These are phyloP conservation scores for Phytophthora vignae DNA, from an alignment of 352 stramenopile species.

Conservation along the genomic window DNA sequence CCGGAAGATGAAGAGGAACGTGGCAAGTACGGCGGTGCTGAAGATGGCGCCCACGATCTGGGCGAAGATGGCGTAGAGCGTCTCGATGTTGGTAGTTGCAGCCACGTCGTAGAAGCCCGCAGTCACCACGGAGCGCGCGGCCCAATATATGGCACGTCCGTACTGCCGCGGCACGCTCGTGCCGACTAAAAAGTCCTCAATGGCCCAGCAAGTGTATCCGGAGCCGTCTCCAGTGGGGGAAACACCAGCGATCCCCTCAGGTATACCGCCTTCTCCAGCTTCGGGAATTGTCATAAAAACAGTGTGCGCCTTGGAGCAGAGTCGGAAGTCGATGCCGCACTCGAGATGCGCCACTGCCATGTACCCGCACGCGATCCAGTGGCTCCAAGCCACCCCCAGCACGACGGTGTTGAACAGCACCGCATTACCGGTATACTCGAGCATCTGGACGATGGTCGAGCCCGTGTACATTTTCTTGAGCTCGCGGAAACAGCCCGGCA, in stretches of 20 bases:
- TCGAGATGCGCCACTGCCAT: slow-evolving; percentile 73
- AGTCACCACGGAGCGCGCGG: slow-evolving; percentile 60
- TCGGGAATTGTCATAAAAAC: slow-evolving; percentile 23
- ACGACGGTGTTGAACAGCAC: slow-evolving; percentile 60
- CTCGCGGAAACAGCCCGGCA: slow-evolving; percentile 51
- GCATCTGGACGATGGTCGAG: slow-evolving; percentile 49
- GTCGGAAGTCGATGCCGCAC: slow-evolving; percentile 65
- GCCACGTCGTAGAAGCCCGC: slow-evolving; percentile 72
- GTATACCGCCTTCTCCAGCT: slow-evolving; percentile 13
- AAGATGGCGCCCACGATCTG: slow-evolving; percentile 76
- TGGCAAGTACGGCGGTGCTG: slow-evolving; percentile 72
- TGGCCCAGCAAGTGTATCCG: slow-evolving; percentile 69
- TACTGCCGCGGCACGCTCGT: slow-evolving; percentile 59
- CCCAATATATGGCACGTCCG: slow-evolving; percentile 65
- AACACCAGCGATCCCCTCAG: slow-evolving; percentile 28
- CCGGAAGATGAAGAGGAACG: slow-evolving; percentile 77
- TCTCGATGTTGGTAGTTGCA: slow-evolving; percentile 62
- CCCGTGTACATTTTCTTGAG: slow-evolving; percentile 57
- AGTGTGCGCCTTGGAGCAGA: slow-evolving; percentile 47
- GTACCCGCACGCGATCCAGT: slow-evolving; percentile 74
- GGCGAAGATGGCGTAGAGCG: slow-evolving; percentile 59
- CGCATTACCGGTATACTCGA: slow-evolving; percentile 67
- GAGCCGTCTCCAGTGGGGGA: slow-evolving; percentile 20
- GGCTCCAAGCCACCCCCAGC: slow-evolving; percentile 53
- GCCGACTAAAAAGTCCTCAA: slow-evolving; percentile 70